phyloP scores from a whole-genome alignment of 331 rosid genomes.

The Cucumis variabilis region DNA sequence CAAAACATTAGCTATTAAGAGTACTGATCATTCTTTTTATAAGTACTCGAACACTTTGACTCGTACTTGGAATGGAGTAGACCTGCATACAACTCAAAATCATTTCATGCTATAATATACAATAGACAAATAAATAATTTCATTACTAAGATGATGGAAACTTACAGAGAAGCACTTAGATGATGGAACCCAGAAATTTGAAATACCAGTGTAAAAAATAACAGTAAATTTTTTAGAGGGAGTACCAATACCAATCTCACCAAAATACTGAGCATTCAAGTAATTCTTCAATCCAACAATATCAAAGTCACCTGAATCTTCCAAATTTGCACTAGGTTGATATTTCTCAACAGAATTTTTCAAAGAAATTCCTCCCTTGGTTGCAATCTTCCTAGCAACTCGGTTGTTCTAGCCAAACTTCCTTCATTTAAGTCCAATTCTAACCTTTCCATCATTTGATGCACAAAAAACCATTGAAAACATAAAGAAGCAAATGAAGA shows the following conservation, averaged over 20 bases:
- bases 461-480: constrained; percentile 54
- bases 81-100: constrained; percentile 41
- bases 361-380: constrained; percentile 49
- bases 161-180: constrained; percentile 77
- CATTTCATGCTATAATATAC: not conserved
- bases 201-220: constrained; percentile 74
- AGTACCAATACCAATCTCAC: constrained; percentile 76
- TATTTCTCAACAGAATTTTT: constrained; percentile 40
- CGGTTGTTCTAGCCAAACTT: constrained; percentile 50
- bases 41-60: constrained; percentile 59
- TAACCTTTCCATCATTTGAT: constrained; percentile 52
- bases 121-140: not conserved
- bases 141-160: constrained; percentile 15
- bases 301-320: constrained; percentile 45
- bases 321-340: constrained; percentile 36
- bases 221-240: constrained; percentile 76
- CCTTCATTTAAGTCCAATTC: constrained; percentile 60
- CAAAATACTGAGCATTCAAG: constrained; percentile 76
- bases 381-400: constrained; percentile 54
- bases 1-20: not conserved
- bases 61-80: constrained; percentile 66
- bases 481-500: constrained; percentile 52
- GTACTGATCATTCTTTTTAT: constrained; percentile 61
- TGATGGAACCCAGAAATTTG: constrained; percentile 81
- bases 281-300: constrained; percentile 67